Evolutionary conservation across 2,329 filamentous ascomycete genomes (phyloP).

Genomic region (Clonostachys chloroleuca): DNA sequence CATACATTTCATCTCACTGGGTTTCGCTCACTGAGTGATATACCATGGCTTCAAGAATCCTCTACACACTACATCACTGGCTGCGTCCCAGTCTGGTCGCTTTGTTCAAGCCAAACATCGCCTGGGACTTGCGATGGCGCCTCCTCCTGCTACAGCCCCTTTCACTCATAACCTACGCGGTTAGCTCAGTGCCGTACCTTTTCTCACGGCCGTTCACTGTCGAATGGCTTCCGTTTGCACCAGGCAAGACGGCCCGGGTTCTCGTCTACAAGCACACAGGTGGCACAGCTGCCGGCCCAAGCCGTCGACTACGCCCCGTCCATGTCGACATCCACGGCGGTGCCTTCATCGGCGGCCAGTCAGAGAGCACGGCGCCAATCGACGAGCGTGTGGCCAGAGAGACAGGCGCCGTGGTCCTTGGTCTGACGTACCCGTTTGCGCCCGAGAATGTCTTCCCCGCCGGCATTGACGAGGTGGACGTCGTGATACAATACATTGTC

Average conservation of each 20-base stretch:
- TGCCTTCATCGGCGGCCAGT: constrained; percentile 34
- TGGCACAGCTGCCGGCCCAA: constrained; percentile 4
- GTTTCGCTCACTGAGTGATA: too few relatives aligned
- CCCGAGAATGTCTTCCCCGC: constrained; percentile 44
- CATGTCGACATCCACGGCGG: constrained; percentile 39
- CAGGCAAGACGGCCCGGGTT: constrained; percentile 16
- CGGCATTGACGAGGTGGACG: constrained; percentile 40
- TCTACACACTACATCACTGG: not conserved
- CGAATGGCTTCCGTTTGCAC: constrained; percentile 22
- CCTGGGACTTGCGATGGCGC: constrained; percentile 33
- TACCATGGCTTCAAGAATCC: not conserved
- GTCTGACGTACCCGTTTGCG: constrained; percentile 45
- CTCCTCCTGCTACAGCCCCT: constrained; percentile 35
- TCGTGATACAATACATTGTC: constrained; percentile 30
- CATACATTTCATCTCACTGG: too few relatives aligned
- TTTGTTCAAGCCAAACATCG: constrained; percentile 17
- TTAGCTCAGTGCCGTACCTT: constrained; percentile 26
- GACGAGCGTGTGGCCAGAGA: constrained; percentile 22
- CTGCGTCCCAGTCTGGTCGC: not conserved
- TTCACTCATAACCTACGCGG: constrained; percentile 25
- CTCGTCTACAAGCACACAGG: constrained; percentile 23
- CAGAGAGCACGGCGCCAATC: constrained; percentile 28
- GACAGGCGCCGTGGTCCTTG: constrained; percentile 39
- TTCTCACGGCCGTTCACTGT: constrained; percentile 26
- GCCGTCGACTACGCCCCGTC: constrained; percentile 24